These are phyloP conservation scores for Solanum corneliomulleri DNA, from an alignment of 257 asterid species.

Conservation along the genomic window DNA sequence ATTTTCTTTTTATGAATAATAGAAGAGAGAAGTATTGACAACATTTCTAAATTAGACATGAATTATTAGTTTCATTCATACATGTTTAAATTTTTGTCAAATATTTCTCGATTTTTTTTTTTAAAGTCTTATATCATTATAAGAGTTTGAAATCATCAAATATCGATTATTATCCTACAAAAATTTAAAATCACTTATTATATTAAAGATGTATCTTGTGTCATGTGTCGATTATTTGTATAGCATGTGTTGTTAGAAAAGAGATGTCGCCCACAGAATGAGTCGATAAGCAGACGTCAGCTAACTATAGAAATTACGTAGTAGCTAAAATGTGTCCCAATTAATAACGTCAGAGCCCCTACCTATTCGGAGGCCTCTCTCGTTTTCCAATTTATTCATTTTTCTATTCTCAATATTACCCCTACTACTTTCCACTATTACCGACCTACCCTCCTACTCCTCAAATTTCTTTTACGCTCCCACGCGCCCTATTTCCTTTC, in stretches of 20 bases:
- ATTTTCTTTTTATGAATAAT: no score
- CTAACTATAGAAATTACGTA: not conserved
- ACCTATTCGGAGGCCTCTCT: not conserved
- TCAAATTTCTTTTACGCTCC: not conserved
- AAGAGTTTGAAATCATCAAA: no score
- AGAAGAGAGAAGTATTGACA: not conserved
- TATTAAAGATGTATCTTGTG: no score
- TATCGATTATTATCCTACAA: no score
- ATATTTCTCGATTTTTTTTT: no score
- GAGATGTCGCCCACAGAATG: not conserved
- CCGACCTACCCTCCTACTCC: not conserved
- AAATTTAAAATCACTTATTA: no score
- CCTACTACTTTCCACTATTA: not conserved
- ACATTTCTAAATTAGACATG: not conserved
- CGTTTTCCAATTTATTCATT: not conserved
- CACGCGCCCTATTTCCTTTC: not conserved
- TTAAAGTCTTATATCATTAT: no score
- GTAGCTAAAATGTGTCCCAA: not conserved
- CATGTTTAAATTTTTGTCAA: no score
- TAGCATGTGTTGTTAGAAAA: not conserved
- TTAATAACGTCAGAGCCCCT: constrained; percentile 9
- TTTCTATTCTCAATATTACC: not conserved
- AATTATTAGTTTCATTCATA: no score
- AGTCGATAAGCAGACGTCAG: constrained; percentile 6
- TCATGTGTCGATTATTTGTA: no score